phyloP scores from a whole-genome alignment of 768 basidiomycete species.

The Tricholoma saponaceum region DNA sequence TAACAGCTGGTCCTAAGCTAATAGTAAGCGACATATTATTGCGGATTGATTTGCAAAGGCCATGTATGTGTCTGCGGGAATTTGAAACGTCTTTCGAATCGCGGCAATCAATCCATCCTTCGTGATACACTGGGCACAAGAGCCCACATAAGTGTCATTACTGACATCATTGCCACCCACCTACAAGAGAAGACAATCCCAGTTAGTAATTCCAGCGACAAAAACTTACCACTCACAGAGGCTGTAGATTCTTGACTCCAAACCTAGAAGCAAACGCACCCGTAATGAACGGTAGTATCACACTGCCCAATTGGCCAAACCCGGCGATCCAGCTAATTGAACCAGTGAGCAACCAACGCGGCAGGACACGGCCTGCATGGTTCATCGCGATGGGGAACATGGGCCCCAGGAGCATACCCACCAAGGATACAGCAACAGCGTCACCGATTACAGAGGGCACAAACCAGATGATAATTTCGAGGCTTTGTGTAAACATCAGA shows the following conservation, averaged over 20 bases:
- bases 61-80: no score
- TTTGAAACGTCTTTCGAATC: no score
- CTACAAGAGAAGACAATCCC: neutral
- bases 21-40: no score
- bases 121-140: no score
- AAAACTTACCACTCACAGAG: constrained; percentile 42
- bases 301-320: constrained; percentile 57
- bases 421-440: constrained; percentile 58
- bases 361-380: constrained; percentile 62
- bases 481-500: constrained; percentile 24
- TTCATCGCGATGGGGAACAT: constrained; percentile 77
- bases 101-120: neutral
- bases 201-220: neutral
- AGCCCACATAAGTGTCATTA: neutral
- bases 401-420: constrained; percentile 76
- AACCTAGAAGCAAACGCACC: constrained; percentile 62
- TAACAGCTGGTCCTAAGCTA: no score
- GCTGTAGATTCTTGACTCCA: no score
- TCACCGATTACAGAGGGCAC: constrained; percentile 61
- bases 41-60: no score
- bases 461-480: constrained; percentile 71
- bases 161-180: neutral
- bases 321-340: no score
- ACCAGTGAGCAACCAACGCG: constrained; percentile 57
- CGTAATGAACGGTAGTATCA: constrained; percentile 68